Percentiles rank a stretch among this genome's conserved stretches.
These are phyloP conservation scores for Paramecium sexaurelia DNA, from an alignment of 73 alveolate genomes.

Conservation along the genomic window DNA sequence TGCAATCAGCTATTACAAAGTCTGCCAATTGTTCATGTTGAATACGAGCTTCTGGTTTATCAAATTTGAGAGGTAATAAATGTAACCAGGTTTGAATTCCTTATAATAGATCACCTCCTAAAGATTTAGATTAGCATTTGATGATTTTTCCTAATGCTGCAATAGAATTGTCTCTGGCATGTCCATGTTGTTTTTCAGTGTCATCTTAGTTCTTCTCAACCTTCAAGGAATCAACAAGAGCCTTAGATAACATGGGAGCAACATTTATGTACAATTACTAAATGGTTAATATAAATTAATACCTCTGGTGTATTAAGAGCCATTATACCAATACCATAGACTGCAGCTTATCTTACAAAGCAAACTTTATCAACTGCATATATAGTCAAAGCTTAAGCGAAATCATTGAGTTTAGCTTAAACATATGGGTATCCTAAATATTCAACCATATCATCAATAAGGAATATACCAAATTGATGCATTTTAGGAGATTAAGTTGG, in stretches of 20 bases:
- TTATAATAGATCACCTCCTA: slow-evolving; percentile 34
- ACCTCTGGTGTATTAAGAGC: slow-evolving; percentile 73
- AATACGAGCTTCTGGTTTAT: slow-evolving; percentile 74
- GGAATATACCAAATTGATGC: slow-evolving; percentile 92
- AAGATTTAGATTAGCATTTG: slow-evolving; percentile 64
- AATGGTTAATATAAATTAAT: background rate
- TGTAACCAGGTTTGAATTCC: slow-evolving; percentile 71
- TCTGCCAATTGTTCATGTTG: slow-evolving; percentile 77
- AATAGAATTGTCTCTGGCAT: slow-evolving; percentile 90
- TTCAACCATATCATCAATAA: slow-evolving; percentile 97
- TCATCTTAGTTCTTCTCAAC: slow-evolving; percentile 69
- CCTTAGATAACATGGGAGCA: slow-evolving; percentile 59
- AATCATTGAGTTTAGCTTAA: slow-evolving; percentile 72
- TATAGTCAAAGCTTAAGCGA: slow-evolving; percentile 76
- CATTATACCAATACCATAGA: slow-evolving; percentile 94
- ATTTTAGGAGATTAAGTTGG: slow-evolving; percentile 64
- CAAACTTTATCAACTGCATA: slow-evolving; percentile 79
- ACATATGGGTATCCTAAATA: slow-evolving; percentile 87
- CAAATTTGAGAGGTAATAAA: slow-evolving; percentile 76
- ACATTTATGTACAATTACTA: slow-evolving; percentile 56
- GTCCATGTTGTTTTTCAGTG: slow-evolving; percentile 72
- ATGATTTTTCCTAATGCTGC: slow-evolving; percentile 87
- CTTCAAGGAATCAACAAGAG: slow-evolving; percentile 68
- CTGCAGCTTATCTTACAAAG: slow-evolving; percentile 96
- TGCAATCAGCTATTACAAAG: slow-evolving; percentile 12